These are phyloP conservation scores for Capsella bursapastoris DNA, from an alignment of 345 rosid species.

Conservation along the genomic window DNA sequence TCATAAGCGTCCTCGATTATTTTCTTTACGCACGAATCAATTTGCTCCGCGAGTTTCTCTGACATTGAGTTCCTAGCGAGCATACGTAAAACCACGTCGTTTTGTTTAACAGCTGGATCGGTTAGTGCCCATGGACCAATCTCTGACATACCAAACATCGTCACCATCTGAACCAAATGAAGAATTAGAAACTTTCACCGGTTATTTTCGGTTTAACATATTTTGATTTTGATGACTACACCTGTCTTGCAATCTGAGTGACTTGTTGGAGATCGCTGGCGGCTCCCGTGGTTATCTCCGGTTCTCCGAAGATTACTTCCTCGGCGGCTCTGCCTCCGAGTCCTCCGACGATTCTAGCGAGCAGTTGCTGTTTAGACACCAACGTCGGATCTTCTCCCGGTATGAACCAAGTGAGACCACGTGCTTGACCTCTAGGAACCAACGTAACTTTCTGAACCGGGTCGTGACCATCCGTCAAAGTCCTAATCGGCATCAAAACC, in stretches of 20 bases:
- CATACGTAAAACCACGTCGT: conserved; percentile 70
- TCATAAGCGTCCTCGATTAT: conserved; percentile 60
- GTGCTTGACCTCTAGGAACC: conserved; percentile 78
- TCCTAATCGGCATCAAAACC: conserved; percentile 42
- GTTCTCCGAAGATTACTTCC: conserved; percentile 71
- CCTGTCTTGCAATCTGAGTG: conserved; percentile 76
- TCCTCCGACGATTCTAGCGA: conserved; percentile 75
- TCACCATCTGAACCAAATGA: conserved; percentile 64
- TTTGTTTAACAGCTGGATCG: conserved; percentile 57
- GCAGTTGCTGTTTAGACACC: conserved; percentile 63
- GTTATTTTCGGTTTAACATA: not conserved
- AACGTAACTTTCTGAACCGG: conserved; percentile 73
- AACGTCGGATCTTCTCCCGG: conserved; percentile 66
- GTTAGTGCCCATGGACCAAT: conserved; percentile 73
- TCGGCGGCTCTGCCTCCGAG: conserved; percentile 81
- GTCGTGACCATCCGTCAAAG: conserved; percentile 71
- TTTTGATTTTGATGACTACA: not conserved
- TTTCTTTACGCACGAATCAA: conserved; percentile 55
- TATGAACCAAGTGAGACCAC: conserved; percentile 82
- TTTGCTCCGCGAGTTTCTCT: conserved; percentile 69
- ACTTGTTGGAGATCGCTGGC: conserved; percentile 72
- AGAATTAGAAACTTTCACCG: not conserved
- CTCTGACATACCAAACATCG: conserved; percentile 77
- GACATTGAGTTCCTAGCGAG: conserved; percentile 69
- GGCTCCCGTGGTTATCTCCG: conserved; percentile 75